These are phyloP conservation scores for Puccinia sorghi DNA, from an alignment of 1,284 basidiomycete genomes.

Conservation along the genomic window DNA sequence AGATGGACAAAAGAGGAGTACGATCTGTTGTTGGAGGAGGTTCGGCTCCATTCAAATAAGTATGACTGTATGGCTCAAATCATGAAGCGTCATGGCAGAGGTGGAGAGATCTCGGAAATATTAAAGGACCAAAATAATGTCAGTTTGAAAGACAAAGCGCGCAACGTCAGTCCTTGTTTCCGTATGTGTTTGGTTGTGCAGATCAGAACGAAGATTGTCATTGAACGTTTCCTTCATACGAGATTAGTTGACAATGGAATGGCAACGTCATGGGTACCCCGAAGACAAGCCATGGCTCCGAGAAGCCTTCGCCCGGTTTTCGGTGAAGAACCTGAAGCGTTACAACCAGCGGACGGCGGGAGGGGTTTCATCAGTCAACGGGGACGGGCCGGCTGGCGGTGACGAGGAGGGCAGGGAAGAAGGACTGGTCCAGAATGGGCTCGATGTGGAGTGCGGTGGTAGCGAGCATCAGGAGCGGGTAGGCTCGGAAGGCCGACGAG, in stretches of 20 bases:
- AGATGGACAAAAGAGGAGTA: slow-evolving; percentile 47
- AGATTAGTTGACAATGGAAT: slow-evolving; percentile 42
- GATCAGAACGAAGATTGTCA: no score
- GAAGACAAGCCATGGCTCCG: slow-evolving; percentile 47
- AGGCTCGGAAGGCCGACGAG: neutral
- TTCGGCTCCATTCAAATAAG: slow-evolving; percentile 43
- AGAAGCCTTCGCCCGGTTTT: slow-evolving; percentile 43
- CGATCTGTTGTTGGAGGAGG: slow-evolving; percentile 42
- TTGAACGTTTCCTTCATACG: neutral
- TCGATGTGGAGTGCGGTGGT: neutral
- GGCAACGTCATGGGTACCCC: slow-evolving; percentile 44
- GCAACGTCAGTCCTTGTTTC: slow-evolving; percentile 24
- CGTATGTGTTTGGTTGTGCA: neutral
- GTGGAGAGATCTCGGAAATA: slow-evolving; percentile 32
- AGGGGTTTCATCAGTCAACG: neutral
- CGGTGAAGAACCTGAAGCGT: slow-evolving; percentile 29
- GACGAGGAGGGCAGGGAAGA: neutral
- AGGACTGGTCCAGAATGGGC: no score
- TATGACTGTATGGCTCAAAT: slow-evolving; percentile 50
- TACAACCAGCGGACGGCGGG: neutral
- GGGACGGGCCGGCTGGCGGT: neutral
- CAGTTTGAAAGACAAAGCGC: slow-evolving; percentile 45
- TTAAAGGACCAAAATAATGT: slow-evolving; percentile 47
- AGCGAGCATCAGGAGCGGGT: neutral
- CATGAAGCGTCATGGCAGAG: slow-evolving; percentile 42